A percentile compares a stretch with the other conserved stretches of the same genome.
phyloP scores from a whole-genome alignment of 768 basidiomycete species.

The Tricholoma terreum region DNA sequence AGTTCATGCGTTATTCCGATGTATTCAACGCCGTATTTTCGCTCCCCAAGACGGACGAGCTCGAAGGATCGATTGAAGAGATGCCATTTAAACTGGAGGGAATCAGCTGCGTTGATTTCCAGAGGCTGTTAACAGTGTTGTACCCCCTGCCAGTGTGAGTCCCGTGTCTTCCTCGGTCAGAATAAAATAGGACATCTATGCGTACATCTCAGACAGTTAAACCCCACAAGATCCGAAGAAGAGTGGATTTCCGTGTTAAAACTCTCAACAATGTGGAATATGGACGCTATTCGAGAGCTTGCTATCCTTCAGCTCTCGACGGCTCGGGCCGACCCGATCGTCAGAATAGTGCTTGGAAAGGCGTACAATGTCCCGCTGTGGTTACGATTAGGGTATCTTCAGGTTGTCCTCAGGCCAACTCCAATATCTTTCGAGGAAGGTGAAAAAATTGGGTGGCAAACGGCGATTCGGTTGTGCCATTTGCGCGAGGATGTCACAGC shows the following conservation, averaged over 20 bases:
- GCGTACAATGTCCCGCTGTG: slow-evolving; percentile 15
- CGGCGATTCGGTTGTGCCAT: slow-evolving; percentile 11
- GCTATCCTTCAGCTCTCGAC: slow-evolving; percentile 9
- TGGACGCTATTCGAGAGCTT: slow-evolving; percentile 11
- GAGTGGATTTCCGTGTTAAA: slow-evolving; percentile 15
- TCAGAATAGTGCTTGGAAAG: slow-evolving; percentile 9
- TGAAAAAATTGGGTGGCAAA: slow-evolving; percentile 5
- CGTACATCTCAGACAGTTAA: background rate
- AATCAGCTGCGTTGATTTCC: slow-evolving; percentile 14
- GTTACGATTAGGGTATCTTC: slow-evolving; percentile 10
- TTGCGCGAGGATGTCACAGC: slow-evolving; percentile 5
- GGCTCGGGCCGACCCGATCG: background rate
- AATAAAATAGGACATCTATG: background rate
- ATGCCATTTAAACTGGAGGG: slow-evolving; percentile 9
- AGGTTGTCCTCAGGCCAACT: slow-evolving; percentile 4
- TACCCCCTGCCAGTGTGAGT: slow-evolving; percentile 13
- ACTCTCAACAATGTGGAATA: slow-evolving; percentile 15
- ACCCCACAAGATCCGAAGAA: slow-evolving; percentile 1
- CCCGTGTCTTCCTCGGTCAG: background rate
- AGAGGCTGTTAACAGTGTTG: slow-evolving; percentile 9
- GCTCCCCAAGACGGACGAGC: slow-evolving; percentile 4
- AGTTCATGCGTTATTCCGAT: slow-evolving; percentile 8
- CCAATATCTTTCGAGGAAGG: slow-evolving; percentile 6
- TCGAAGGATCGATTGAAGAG: slow-evolving; percentile 8
- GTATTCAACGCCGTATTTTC: slow-evolving; percentile 15